Evolutionary conservation across 345 rosid species (phyloP), one percentile per base, ranked within the genome.

Genomic region (Trapa incisa): DNA sequence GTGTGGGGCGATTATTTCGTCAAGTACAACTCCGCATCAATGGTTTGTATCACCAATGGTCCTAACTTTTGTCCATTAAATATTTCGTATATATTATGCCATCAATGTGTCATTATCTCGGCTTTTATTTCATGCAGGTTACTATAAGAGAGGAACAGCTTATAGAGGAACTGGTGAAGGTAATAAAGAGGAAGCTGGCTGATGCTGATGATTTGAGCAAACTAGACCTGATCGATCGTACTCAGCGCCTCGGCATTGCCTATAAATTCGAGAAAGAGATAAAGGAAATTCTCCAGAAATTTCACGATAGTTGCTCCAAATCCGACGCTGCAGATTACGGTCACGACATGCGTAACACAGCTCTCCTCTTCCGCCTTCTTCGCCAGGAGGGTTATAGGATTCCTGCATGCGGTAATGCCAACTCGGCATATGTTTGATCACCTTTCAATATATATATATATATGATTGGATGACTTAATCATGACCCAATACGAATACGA

Each of bases 1-100:
- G 17, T 75, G 13, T 79, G 79, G 82, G 73, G 73, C 1, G 75
- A 70, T 50, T 15, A 73, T 56, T 75, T 79, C 68, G 76, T 75
- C 32, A 38, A 58, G 4, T 67, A 56, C 37, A 37, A 17, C 65
- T 29, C 61, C 11, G 45, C 48, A 1, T 37, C 50, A 6, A 57
- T 3, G 74, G 74, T 72, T 63, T 16, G 14, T 16, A 32, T 2
- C 2, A 32, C 11, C 8, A 5, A 35, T 35, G 37, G 10, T 4
- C 43, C 43, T 37, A 11, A 36, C 42, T 37, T 39, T 3, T 2
- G 14, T 37, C 48, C 11, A 2, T 45, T 45, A 4, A 6, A 8
- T 8, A 42, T 42, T 4, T 8, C 4, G 45, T 42, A 10, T 36
- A 48, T 9, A 11, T 42, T 42, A 42, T 42, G 48, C 0, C 11